Conservation (phyloP, 2,329 filamentous ascomycete genomes). For the Sarocladium brachiariae region DNA sequence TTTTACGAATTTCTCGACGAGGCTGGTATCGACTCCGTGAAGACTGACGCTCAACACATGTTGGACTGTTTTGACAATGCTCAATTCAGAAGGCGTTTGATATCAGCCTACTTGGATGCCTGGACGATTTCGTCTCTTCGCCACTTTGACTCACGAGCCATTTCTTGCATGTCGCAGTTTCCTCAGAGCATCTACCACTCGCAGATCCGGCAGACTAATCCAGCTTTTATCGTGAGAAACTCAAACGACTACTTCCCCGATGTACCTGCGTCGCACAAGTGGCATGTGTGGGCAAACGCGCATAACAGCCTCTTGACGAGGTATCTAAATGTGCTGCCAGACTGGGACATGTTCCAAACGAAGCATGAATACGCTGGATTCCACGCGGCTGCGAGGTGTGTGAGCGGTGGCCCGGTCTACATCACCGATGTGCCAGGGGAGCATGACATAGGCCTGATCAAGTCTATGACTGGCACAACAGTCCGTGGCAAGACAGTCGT, state of each 20-base stretch:
- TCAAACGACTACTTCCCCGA: constrained; percentile 91
- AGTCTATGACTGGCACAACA: constrained; percentile 73
- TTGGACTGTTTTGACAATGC: constrained; percentile 69
- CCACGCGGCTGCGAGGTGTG: constrained; percentile 82
- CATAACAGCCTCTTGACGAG: constrained; percentile 79
- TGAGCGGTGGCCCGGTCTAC: constrained; percentile 88
- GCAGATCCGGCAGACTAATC: constrained; percentile 70
- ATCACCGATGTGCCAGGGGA: constrained; percentile 85
- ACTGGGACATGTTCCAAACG: constrained; percentile 70
- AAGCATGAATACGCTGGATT: constrained; percentile 65
- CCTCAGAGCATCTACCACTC: constrained; percentile 82
- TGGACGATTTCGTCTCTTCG: constrained; percentile 75
- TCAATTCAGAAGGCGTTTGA: constrained; percentile 63
- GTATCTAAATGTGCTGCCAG: constrained; percentile 79
- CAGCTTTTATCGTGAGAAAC: constrained; percentile 71
- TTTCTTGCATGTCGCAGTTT: constrained; percentile 91
- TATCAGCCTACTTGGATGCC: constrained; percentile 71
- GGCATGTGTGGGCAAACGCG: constrained; percentile 94
- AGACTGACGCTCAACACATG: constrained; percentile 90
- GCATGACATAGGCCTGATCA: constrained; percentile 68
- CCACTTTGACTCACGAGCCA: constrained; percentile 69
- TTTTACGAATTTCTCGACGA: constrained; percentile 78
- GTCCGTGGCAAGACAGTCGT: constrained; percentile 68
- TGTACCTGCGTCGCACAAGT: constrained; percentile 72
- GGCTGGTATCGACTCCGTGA: constrained; percentile 77